These are phyloP conservation scores for Theobroma grandiflorum DNA, from an alignment of 441 rosid genomes.

Conservation along the genomic window DNA sequence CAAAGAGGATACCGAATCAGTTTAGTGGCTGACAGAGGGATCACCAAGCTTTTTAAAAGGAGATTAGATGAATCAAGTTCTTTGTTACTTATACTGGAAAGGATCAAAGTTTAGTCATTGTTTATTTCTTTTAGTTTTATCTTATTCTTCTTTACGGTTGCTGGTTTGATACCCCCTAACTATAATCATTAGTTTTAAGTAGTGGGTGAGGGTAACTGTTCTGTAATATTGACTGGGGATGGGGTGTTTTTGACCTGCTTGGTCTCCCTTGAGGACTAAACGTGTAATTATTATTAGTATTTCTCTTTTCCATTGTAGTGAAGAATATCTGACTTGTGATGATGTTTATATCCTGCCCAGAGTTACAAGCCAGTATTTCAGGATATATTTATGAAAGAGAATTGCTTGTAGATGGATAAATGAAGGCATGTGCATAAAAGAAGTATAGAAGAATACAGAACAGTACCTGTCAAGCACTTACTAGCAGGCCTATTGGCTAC, in stretches of 20 bases:
- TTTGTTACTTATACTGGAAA: conserved; percentile 23
- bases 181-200: conserved; percentile 11
- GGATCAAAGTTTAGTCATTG: conserved; percentile 19
- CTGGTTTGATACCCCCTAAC: not conserved
- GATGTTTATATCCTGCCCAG: no score
- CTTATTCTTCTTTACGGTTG: not conserved
- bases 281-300: not conserved
- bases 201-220: not conserved
- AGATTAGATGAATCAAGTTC: conserved; percentile 33
- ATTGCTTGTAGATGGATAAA: not conserved
- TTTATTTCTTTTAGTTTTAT: conserved; percentile 3
- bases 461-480: not conserved
- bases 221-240: not conserved
- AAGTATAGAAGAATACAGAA: not conserved
- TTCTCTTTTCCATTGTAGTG: not conserved
- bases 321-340: not conserved
- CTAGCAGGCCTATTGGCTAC: not conserved
- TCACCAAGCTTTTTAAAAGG: conserved; percentile 32
- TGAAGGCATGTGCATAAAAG: not conserved
- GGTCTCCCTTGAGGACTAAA: not conserved
- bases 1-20: conserved; percentile 37
- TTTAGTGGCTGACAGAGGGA: conserved; percentile 47
- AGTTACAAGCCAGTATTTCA: no score
- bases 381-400: not conserved
- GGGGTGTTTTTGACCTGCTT: conserved; percentile 1